Base-by-base conservation (phyloP, 352 stramenopile species). In the Pythium grandisporangium region DNA sequence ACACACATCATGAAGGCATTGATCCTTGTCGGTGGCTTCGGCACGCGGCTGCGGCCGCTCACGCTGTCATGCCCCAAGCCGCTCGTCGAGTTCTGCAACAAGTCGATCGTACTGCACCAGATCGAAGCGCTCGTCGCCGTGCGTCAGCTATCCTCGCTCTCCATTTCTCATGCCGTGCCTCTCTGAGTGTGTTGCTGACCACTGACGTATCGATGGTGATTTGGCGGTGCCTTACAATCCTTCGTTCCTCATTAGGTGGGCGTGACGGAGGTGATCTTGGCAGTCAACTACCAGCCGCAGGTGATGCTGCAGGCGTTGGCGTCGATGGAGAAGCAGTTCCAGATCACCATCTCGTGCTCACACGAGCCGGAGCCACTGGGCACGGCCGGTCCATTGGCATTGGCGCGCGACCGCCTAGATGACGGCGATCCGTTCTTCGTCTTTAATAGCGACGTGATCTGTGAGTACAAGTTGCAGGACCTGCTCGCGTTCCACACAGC, bases 51-150 rank as follows among this genome's bases (percentile, higher is more conserved):
- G 56, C 80, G 84, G 29, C 84, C 84, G 51, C 77, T 95, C 20
- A 95, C 84, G 39, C 78, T 95, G 33, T 94, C 82, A 36, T 93
- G 77, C 32, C 79, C 84, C 35, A 95, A 94, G 66, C 84, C 84
- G 23, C 63, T 95, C 20, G 84, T 95, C 32, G 84, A 95, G 53
- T 95, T 95, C 61, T 92, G 78, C 64, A 95, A 95, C 65, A 94
- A 93, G 41, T 80, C 84, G 8, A 89, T 95, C 48, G 75, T 95
- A 11, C 36, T 87, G 56, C 82, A 95, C 53, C 84, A 95, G 61
- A 88, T 95, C 32, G 75, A 93, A 56, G 84, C 82, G 40, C 77
- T 95, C 29, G 77, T 88, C 14, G 71, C 57, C 44, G 80, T 90
- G 27, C 36, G 62, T 54, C 34, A 12, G 32, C 11, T 38, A 6